phyloP scores from a whole-genome alignment of 139 green algal species.

The Chlorella sp. region DNA sequence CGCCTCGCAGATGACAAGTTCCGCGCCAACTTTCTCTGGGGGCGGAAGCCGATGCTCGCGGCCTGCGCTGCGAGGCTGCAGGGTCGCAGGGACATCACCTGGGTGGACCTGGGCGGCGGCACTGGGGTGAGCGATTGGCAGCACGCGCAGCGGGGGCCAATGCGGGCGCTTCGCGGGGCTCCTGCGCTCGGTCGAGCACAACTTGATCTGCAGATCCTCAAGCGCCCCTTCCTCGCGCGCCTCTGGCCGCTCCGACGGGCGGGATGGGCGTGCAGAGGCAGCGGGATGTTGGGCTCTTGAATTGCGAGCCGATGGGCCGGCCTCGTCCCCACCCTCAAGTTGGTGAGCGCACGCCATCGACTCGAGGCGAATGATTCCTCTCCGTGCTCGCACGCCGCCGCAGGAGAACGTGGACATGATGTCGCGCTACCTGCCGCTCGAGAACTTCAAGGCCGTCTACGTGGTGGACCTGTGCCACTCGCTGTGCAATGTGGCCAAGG shows the following conservation, averaged over 20 bases:
- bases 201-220: too few relatives aligned
- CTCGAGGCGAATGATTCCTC: too few relatives aligned
- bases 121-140: constrained; percentile 73
- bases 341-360: too few relatives aligned
- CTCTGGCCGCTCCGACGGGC: too few relatives aligned
- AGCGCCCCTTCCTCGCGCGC: too few relatives aligned
- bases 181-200: too few relatives aligned
- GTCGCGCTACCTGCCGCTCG: constrained; percentile 82
- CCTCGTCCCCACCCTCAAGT: too few relatives aligned
- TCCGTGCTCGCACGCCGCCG: constrained; percentile 4
- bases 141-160: too few relatives aligned
- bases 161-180: too few relatives aligned
- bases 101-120: constrained; percentile 91
- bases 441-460: constrained; percentile 90
- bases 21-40: constrained; percentile 89
- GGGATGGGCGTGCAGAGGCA: too few relatives aligned
- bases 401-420: constrained; percentile 96
- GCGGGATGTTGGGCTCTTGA: too few relatives aligned
- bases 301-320: too few relatives aligned
- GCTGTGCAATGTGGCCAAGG: constrained; percentile 79
- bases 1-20: constrained; percentile 91
- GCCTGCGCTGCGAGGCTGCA: constrained; percentile 76
- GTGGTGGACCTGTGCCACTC: constrained; percentile 91
- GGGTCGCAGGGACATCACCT: constrained; percentile 66
- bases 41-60: constrained; percentile 83